Conservation (phyloP, 305 asterid genomes). For the Coffea humblotiana region DNA sequence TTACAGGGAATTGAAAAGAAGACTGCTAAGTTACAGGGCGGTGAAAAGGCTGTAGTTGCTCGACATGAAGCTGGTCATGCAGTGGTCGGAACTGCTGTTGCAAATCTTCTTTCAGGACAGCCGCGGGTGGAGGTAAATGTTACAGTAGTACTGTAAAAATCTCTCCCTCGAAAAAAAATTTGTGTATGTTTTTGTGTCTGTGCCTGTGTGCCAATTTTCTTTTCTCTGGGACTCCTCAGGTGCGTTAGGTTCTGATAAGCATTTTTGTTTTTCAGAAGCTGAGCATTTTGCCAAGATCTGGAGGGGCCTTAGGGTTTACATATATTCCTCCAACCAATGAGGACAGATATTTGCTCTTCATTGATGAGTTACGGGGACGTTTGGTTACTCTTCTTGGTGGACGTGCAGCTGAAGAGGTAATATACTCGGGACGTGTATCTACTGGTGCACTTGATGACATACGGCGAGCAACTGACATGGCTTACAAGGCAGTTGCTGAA, state of each 20-base stretch:
- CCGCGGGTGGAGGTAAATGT: slow-evolving; percentile 90
- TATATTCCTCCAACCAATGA: slow-evolving; percentile 89
- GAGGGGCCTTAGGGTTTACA: slow-evolving; percentile 97
- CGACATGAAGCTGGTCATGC: slow-evolving; percentile 99
- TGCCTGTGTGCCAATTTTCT: not conserved
- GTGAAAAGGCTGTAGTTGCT: slow-evolving; percentile 98
- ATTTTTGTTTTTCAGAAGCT: slow-evolving; percentile 63
- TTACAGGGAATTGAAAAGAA: slow-evolving; percentile 96
- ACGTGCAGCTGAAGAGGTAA: slow-evolving; percentile 97
- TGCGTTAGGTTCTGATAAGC: not conserved
- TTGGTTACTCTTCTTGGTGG: slow-evolving; percentile 98
- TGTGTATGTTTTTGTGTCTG: not conserved
- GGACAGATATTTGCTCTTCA: slow-evolving; percentile 95
- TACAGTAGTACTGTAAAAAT: not conserved
- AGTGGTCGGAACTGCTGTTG: slow-evolving; percentile 98
- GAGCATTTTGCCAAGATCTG: slow-evolving; percentile 98
- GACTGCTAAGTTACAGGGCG: slow-evolving; percentile 87
- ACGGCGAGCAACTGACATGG: slow-evolving; percentile 97
- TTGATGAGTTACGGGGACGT: slow-evolving; percentile 95
- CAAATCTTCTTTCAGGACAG: slow-evolving; percentile 92
- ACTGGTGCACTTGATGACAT: slow-evolving; percentile 99
- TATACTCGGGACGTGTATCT: slow-evolving; percentile 94
- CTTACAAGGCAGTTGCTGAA: slow-evolving; percentile 99
- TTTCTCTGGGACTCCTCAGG: not conserved
- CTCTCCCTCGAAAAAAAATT: not conserved